Percentiles rank a stretch among this genome's conserved stretches.
Conservation (phyloP, 495 filamentous ascomycete genomes). For the Hypoxylon subgilvum region DNA sequence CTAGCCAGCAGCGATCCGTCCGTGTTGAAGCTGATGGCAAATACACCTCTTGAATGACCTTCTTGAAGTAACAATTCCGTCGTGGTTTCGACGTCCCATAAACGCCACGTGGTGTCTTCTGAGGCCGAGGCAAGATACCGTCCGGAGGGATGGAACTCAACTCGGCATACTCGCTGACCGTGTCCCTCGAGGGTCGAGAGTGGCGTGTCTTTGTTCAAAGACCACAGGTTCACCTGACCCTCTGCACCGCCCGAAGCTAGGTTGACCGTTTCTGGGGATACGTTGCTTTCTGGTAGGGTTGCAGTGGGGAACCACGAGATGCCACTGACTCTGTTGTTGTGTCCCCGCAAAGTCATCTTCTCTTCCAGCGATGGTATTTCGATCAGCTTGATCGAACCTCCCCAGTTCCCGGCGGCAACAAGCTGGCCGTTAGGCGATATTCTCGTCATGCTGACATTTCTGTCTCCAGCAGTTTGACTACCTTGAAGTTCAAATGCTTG, state of each 20-base stretch:
- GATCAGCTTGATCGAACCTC: constrained; percentile 83
- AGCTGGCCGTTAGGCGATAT: constrained; percentile 86
- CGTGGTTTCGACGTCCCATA: constrained; percentile 90
- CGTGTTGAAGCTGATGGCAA: constrained; percentile 82
- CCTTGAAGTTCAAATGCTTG: constrained; percentile 86
- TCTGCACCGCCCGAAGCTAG: constrained; percentile 91
- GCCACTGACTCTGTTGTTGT: constrained; percentile 86
- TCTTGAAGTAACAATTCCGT: constrained; percentile 89
- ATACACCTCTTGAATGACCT: constrained; percentile 92
- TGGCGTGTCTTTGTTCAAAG: constrained; percentile 80
- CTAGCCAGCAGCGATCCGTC: constrained; percentile 91
- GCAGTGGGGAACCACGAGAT: constrained; percentile 87
- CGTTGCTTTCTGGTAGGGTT: constrained; percentile 70
- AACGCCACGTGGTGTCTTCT: constrained; percentile 93
- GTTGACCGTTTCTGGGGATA: constrained; percentile 78
- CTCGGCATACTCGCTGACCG: constrained; percentile 82
- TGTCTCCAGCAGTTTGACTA: constrained; percentile 87
- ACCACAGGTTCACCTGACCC: constrained; percentile 89
- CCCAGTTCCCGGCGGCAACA: constrained; percentile 90
- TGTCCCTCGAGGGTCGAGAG: constrained; percentile 85
- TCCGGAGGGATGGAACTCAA: constrained; percentile 94
- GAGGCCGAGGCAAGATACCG: constrained; percentile 90
- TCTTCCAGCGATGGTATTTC: constrained; percentile 82
- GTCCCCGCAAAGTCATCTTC: constrained; percentile 74
- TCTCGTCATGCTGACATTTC: constrained; percentile 85